These are phyloP conservation scores for Chaetomium globosum DNA, from an alignment of 2,329 filamentous ascomycete species.

Conservation along the genomic window DNA sequence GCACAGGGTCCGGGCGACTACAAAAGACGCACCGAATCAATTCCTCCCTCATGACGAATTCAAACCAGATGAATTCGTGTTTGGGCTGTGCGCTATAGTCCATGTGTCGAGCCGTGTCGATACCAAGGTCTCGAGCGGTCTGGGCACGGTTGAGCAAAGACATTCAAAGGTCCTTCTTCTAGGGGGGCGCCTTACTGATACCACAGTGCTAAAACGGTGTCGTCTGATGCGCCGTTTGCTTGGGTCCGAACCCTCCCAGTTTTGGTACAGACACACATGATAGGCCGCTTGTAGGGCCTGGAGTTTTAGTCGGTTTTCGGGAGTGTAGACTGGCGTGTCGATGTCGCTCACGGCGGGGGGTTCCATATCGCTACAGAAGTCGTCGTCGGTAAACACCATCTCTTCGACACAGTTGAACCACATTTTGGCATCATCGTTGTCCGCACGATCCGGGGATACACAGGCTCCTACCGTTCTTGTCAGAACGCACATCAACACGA, in stretches of 20 bases:
- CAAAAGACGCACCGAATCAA: conserved; percentile 39
- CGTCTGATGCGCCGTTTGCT: conserved; percentile 44
- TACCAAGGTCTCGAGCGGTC: conserved; percentile 42
- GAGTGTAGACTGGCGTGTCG: conserved; percentile 23
- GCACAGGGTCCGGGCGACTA: not conserved
- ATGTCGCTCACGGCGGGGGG: conserved; percentile 21
- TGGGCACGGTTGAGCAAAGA: conserved; percentile 18
- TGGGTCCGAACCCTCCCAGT: conserved; percentile 44
- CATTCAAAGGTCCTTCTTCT: not conserved
- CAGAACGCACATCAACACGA: conserved; percentile 7
- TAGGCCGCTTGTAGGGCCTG: conserved; percentile 45
- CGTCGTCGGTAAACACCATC: conserved; percentile 44
- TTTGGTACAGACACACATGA: conserved; percentile 45
- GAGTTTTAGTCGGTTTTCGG: conserved; percentile 37
- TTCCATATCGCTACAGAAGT: conserved; percentile 41
- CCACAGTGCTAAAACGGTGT: conserved; percentile 42
- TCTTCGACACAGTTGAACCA: conserved; percentile 47
- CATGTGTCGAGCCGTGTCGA: conserved; percentile 37
- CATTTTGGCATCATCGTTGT: conserved; percentile 40
- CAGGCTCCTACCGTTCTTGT: conserved; percentile 33
- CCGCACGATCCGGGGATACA: conserved; percentile 40
- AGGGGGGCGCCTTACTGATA: conserved; percentile 39
- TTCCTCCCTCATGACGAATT: conserved; percentile 43
- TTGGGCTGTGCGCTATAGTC: conserved; percentile 36
- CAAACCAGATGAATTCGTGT: conserved; percentile 42